Evolutionary conservation across 2,329 filamentous ascomycete genomes (phyloP).

Genomic region (Neonectria sp.): DNA sequence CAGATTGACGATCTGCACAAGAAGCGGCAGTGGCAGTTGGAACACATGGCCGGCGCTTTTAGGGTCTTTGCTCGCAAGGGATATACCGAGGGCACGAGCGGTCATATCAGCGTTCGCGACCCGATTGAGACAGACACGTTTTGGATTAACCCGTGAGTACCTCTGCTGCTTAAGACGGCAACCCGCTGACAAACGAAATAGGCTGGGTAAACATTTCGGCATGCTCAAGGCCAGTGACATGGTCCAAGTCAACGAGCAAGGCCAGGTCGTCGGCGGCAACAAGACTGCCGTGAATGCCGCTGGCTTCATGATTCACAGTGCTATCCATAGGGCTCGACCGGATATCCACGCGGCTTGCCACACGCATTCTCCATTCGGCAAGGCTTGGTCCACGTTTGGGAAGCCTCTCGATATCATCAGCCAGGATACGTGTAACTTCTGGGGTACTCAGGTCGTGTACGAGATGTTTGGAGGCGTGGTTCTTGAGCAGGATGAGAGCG

Average conservation of each 20-base stretch:
- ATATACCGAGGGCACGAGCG: constrained; percentile 72
- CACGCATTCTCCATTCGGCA: constrained; percentile 68
- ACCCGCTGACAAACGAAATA: not conserved
- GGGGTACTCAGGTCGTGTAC: constrained; percentile 70
- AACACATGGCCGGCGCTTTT: constrained; percentile 60
- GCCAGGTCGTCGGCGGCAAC: constrained; percentile 71
- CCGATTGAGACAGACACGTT: constrained; percentile 70
- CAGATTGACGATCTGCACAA: constrained; percentile 63
- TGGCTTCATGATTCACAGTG: constrained; percentile 73
- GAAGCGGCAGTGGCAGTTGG: constrained; percentile 47
- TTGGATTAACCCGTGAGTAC: constrained; percentile 62
- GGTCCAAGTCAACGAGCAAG: constrained; percentile 71
- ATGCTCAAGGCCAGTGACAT: constrained; percentile 72
- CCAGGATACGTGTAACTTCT: constrained; percentile 70
- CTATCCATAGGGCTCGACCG: constrained; percentile 70
- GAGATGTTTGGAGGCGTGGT: constrained; percentile 73
- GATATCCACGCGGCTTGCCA: constrained; percentile 74
- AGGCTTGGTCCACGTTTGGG: constrained; percentile 72
- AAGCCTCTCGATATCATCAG: constrained; percentile 73
- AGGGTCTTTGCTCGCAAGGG: constrained; percentile 61
- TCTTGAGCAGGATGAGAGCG: constrained; percentile 70
- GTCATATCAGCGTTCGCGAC: constrained; percentile 75
- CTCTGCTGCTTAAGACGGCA: not conserved
- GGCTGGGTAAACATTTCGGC: constrained; percentile 63
- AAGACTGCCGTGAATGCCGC: constrained; percentile 67